Percentiles rank a stretch among this genome's conserved stretches.
Evolutionary conservation across 805 yeast species (phyloP).

Genomic region (Ogataea zsoltii): DNA sequence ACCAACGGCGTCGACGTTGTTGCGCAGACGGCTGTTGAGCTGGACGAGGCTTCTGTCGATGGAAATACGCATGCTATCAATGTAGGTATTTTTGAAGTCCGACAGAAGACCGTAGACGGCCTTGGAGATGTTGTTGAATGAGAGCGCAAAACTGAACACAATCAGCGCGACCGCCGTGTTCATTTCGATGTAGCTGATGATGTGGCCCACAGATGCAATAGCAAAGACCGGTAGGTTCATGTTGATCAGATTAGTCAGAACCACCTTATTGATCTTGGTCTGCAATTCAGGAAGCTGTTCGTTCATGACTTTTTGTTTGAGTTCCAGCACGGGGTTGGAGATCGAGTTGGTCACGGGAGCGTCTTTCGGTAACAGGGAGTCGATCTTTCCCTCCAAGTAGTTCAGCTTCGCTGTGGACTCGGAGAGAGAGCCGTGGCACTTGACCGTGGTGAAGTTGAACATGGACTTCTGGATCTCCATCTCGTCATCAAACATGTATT

Average conservation of each 20-base stretch:
- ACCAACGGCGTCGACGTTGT: constrained; percentile 19
- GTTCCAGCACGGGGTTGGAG: constrained; percentile 19
- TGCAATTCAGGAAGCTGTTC: constrained; percentile 32
- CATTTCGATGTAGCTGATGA: constrained; percentile 28
- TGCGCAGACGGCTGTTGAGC: constrained; percentile 20
- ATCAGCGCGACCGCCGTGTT: constrained; percentile 31
- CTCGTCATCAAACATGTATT: constrained; percentile 28
- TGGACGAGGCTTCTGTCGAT: constrained; percentile 26
- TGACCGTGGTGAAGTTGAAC: constrained; percentile 25
- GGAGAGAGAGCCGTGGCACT: constrained; percentile 33
- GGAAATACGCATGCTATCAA: constrained; percentile 26
- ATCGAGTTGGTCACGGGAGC: constrained; percentile 1
- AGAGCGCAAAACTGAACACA: constrained; percentile 29
- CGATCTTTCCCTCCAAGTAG: constrained; percentile 35
- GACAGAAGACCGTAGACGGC: constrained; percentile 17
- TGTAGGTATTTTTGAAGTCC: constrained; percentile 28
- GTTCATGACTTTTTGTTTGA: constrained; percentile 19
- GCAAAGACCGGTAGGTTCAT: constrained; percentile 30
- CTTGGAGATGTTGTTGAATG: constrained; percentile 29
- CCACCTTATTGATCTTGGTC: constrained; percentile 23
- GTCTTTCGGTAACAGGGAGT: constrained; percentile 23
- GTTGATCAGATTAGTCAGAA: constrained; percentile 26
- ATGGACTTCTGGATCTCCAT: constrained; percentile 25
- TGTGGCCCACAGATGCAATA: constrained; percentile 27
- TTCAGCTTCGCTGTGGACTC: constrained; percentile 29